phyloP scores from a whole-genome alignment of 2,329 filamentous ascomycete species.

The Ceratocystis albifundus region DNA sequence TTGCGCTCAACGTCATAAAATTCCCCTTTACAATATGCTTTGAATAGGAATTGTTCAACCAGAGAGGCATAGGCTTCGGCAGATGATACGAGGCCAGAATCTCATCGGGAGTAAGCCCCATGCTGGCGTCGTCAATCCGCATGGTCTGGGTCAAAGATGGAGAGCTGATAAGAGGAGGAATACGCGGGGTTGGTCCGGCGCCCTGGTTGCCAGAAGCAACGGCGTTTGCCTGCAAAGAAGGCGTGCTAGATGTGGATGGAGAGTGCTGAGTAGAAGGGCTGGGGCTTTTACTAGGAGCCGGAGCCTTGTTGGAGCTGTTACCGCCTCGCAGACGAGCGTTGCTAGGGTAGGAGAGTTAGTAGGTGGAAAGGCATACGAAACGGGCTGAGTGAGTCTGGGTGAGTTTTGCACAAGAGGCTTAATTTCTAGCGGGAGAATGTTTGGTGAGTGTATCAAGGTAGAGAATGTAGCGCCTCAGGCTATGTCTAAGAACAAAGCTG shows the following conservation, averaged over 20 bases:
- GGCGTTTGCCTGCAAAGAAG: slow-evolving; percentile 17
- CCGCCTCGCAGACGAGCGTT: slow-evolving; percentile 23
- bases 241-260: slow-evolving; percentile 25
- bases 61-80: slow-evolving; percentile 56
- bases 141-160: slow-evolving; percentile 55
- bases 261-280: slow-evolving; percentile 38
- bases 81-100: slow-evolving; percentile 50
- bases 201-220: slow-evolving; percentile 15
- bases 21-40: slow-evolving; percentile 92
- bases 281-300: slow-evolving; percentile 43
- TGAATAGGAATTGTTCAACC: slow-evolving; percentile 63
- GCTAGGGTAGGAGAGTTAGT: slow-evolving; percentile 29
- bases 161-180: slow-evolving; percentile 51
- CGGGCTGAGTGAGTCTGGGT: neutral
- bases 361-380: neutral
- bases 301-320: slow-evolving; percentile 32
- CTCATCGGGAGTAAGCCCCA: slow-evolving; percentile 41
- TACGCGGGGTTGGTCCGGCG: slow-evolving; percentile 30
- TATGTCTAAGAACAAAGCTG: neutral
- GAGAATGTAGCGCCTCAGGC: no score
- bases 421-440: neutral
- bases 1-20: slow-evolving; percentile 88
- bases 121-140: slow-evolving; percentile 52
- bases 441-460: neutral
- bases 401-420: neutral